These are phyloP conservation scores for Grammothele lineata DNA, from an alignment of 768 basidiomycete species.

Conservation along the genomic window DNA sequence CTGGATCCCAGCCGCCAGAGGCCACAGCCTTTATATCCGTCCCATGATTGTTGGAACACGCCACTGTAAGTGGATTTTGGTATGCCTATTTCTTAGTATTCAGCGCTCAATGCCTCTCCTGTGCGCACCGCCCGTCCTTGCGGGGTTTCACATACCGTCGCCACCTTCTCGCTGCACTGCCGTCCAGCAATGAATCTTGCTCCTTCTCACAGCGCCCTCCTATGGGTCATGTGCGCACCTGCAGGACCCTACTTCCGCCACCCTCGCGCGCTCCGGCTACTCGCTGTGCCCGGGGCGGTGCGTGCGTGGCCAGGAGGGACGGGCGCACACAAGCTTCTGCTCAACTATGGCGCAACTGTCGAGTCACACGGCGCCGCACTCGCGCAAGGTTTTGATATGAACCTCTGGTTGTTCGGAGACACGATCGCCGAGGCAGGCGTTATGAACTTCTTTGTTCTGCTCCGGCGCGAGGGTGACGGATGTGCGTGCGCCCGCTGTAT, in stretches of 20 bases:
- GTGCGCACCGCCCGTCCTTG: too few species aligned
- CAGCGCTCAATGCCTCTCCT: not conserved
- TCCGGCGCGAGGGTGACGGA: conserved; percentile 67
- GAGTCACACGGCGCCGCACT: conserved; percentile 80
- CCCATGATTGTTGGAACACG: too few species aligned
- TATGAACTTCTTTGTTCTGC: conserved; percentile 88
- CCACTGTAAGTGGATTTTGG: conserved; percentile 55
- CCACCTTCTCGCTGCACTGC: conserved; percentile 62
- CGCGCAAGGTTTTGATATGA: conserved; percentile 76
- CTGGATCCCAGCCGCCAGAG: conserved; percentile 88
- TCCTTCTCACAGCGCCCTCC: conserved; percentile 52
- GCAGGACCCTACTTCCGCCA: conserved; percentile 79
- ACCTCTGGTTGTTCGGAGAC: conserved; percentile 83
- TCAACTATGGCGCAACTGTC: conserved; percentile 86
- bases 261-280: conserved; percentile 79
- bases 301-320: conserved; percentile 56
- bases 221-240: conserved; percentile 60
- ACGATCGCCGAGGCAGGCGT: conserved; percentile 71
- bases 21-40: conserved; percentile 90
- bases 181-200: conserved; percentile 47
- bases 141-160: too few species aligned
- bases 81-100: too few species aligned
- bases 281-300: conserved; percentile 43
- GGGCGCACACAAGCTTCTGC: conserved; percentile 83
- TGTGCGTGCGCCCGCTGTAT: conserved; percentile 32